A percentile compares a stretch with the other conserved stretches of the same genome.
These are phyloP conservation scores for Candida maesae DNA, from an alignment of 805 yeast species.

Conservation along the genomic window DNA sequence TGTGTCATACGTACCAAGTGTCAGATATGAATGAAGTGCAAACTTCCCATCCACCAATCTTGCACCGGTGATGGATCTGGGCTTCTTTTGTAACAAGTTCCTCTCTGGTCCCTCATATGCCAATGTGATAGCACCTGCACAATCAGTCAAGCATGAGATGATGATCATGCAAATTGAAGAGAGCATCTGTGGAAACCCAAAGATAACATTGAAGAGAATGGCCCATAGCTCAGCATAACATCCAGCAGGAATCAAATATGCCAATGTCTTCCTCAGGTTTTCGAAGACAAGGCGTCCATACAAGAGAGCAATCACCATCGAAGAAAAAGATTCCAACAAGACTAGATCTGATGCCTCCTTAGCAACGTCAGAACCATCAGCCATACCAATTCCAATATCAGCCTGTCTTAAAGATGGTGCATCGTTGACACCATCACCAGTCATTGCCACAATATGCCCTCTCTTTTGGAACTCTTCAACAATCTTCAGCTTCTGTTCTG, in stretches of 20 bases:
- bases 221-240: constrained; percentile 50
- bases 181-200: constrained; percentile 46
- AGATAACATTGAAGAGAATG: constrained; percentile 41
- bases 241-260: constrained; percentile 51
- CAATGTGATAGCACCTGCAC: constrained; percentile 40
- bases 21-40: constrained; percentile 40
- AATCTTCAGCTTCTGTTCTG: constrained; percentile 49
- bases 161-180: constrained; percentile 49
- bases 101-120: constrained; percentile 43
- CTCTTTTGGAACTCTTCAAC: constrained; percentile 49
- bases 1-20: constrained; percentile 38
- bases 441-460: constrained; percentile 74
- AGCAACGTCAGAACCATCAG: constrained; percentile 29
- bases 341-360: constrained; percentile 26
- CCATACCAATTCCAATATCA: constrained; percentile 78
- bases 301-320: constrained; percentile 36
- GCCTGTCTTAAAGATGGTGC: constrained; percentile 66
- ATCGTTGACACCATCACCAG: constrained; percentile 64
- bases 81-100: constrained; percentile 38
- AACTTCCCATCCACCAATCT: constrained; percentile 37
- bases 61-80: constrained; percentile 40
- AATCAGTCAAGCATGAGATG: constrained; percentile 46
- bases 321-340: constrained; percentile 23
- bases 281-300: constrained; percentile 47
- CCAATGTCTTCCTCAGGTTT: constrained; percentile 43